These are phyloP conservation scores for Flaveria ramosissima DNA, from an alignment of 129 eudicot genomes.

Conservation along the genomic window DNA sequence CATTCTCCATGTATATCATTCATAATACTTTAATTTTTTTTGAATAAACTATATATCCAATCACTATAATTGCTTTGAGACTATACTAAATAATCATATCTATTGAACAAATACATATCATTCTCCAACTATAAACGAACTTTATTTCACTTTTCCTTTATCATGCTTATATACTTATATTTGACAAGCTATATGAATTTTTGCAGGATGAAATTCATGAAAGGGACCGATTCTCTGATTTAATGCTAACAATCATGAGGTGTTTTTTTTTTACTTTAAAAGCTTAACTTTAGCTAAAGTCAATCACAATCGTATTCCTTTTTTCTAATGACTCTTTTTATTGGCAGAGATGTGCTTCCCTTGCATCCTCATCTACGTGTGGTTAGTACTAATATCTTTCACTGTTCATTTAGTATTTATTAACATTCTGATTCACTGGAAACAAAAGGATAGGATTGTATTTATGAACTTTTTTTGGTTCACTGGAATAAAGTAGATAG, in stretches of 20 bases:
- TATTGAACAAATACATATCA: background rate
- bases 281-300: constrained; percentile 14
- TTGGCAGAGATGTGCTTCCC: constrained; percentile 89
- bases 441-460: background rate
- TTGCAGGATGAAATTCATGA: constrained; percentile 98
- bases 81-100: background rate
- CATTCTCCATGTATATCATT: background rate
- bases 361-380: constrained; percentile 78
- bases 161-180: background rate
- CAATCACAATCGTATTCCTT: constrained; percentile 1
- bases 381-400: constrained; percentile 50
- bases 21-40: background rate
- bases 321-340: constrained; percentile 28
- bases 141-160: background rate
- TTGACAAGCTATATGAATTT: constrained; percentile 6
- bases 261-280: constrained; percentile 24
- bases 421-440: background rate
- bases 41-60: background rate
- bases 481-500: background rate
- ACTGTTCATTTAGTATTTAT: background rate
- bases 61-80: constrained; percentile 5
- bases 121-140: background rate
- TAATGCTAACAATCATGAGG: constrained; percentile 96
- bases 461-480: too few relatives aligned
- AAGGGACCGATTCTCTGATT: constrained; percentile 91